Percentiles rank a stretch among this genome's conserved stretches.
Evolutionary conservation across 352 stramenopile genomes (phyloP).

Genomic region (Globisporangium okanoganense): DNA sequence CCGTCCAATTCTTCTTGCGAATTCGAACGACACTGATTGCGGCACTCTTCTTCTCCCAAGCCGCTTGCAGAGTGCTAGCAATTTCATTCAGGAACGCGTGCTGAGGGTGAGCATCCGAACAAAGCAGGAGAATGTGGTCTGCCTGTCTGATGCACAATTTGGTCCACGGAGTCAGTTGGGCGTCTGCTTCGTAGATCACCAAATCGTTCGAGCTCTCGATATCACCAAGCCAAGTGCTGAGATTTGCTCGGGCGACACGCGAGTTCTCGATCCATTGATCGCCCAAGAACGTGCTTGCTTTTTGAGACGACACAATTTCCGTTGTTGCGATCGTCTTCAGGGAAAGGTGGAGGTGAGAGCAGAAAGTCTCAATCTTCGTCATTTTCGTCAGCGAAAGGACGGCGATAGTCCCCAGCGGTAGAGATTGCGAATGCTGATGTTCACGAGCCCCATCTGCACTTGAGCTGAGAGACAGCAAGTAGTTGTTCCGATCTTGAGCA

Average conservation of each 20-base stretch:
- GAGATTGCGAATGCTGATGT: constrained; percentile 18
- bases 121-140: constrained; percentile 80
- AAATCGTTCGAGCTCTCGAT: constrained; percentile 74
- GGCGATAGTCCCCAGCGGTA: constrained; percentile 68
- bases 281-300: constrained; percentile 56
- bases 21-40: constrained; percentile 78
- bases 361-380: constrained; percentile 74
- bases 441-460: constrained; percentile 17
- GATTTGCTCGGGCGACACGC: constrained; percentile 55
- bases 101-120: constrained; percentile 64
- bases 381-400: constrained; percentile 78
- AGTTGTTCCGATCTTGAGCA: constrained; percentile 34
- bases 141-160: constrained; percentile 83
- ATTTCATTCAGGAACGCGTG: constrained; percentile 75
- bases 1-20: constrained; percentile 69
- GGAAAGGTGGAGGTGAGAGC: constrained; percentile 49
- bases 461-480: constrained; percentile 59
- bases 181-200: constrained; percentile 80
- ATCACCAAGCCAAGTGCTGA: constrained; percentile 79
- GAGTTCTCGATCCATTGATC: constrained; percentile 72
- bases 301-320: constrained; percentile 68
- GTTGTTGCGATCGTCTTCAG: constrained; percentile 66
- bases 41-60: constrained; percentile 71
- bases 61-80: constrained; percentile 51
- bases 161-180: constrained; percentile 69